phyloP scores from a whole-genome alignment of 169 alveolate species.

The Babesia sp. region DNA sequence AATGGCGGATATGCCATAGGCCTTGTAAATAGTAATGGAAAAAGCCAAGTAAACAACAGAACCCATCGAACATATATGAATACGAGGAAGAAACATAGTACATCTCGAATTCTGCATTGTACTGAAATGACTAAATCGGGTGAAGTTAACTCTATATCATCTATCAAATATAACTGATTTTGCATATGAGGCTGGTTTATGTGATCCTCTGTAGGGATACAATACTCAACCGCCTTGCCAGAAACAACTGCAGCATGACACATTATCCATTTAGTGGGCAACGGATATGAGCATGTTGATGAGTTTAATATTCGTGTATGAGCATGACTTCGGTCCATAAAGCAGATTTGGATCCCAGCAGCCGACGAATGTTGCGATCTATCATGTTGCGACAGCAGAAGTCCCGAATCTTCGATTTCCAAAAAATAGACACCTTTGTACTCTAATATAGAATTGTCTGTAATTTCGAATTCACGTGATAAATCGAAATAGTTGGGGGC shows the following conservation, averaged over 20 bases:
- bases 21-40: not conserved
- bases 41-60: not conserved
- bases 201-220: slow-evolving; percentile 41
- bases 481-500: not conserved
- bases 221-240: slow-evolving; percentile 10
- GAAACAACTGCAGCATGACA: not conserved
- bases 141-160: slow-evolving; percentile 2
- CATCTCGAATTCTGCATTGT: slow-evolving; percentile 8
- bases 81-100: not conserved
- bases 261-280: not conserved
- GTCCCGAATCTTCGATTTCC: not conserved
- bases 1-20: not conserved
- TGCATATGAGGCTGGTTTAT: slow-evolving; percentile 35
- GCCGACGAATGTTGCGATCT: not conserved
- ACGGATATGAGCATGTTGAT: not conserved
- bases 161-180: slow-evolving; percentile 10
- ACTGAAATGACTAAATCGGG: slow-evolving; percentile 59
- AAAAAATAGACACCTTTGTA: slow-evolving; percentile 3
- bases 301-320: slow-evolving; percentile 23
- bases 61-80: not conserved
- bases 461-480: not conserved
- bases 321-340: slow-evolving; percentile 43
- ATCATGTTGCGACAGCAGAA: slow-evolving; percentile 12
- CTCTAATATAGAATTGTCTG: not conserved
- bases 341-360: slow-evolving; percentile 21